A percentile compares a stretch with the other conserved stretches of the same genome.
phyloP scores from a whole-genome alignment of 2,329 filamentous ascomycete genomes.

The Penicillium sp. region DNA sequence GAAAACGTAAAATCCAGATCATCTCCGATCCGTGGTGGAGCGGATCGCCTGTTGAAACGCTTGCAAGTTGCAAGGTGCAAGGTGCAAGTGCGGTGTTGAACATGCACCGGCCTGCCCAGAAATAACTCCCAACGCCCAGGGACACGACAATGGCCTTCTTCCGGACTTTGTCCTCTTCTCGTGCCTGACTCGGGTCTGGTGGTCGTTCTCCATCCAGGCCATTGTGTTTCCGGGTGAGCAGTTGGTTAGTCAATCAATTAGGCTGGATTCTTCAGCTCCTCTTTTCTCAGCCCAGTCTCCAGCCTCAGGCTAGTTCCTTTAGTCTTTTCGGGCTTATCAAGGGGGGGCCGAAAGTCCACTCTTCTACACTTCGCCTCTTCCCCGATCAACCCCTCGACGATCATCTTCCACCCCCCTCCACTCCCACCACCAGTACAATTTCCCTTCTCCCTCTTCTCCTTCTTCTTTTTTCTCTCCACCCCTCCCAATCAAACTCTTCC shows the following conservation, averaged over 20 bases:
- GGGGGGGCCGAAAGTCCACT: neutral
- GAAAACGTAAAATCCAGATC: slow-evolving; percentile 22
- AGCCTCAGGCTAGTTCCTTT: neutral
- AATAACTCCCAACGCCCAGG: too few relatives aligned
- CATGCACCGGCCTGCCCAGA: too few relatives aligned
- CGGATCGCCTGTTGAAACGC: slow-evolving; percentile 2
- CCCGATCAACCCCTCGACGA: slow-evolving; percentile 1
- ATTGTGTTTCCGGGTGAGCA: too few relatives aligned
- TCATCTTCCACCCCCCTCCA: neutral
- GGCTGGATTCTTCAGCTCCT: neutral
- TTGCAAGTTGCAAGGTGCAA: neutral
- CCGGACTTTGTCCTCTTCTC: neutral
- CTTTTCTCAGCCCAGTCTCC: neutral
- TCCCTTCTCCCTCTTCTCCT: slow-evolving; percentile 5
- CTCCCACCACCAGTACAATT: neutral
- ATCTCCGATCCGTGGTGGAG: slow-evolving; percentile 13
- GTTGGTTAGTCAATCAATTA: neutral
- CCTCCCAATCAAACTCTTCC: neutral
- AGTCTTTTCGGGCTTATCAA: neutral
- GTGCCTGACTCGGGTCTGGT: neutral
- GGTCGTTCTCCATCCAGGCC: too few relatives aligned
- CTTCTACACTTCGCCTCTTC: neutral
- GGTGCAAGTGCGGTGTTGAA: too few relatives aligned
- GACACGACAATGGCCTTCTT: neutral
- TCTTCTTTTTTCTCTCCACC: neutral